phyloP scores from a whole-genome alignment of 208 protist genomes.

The Phytomonas sp. region DNA sequence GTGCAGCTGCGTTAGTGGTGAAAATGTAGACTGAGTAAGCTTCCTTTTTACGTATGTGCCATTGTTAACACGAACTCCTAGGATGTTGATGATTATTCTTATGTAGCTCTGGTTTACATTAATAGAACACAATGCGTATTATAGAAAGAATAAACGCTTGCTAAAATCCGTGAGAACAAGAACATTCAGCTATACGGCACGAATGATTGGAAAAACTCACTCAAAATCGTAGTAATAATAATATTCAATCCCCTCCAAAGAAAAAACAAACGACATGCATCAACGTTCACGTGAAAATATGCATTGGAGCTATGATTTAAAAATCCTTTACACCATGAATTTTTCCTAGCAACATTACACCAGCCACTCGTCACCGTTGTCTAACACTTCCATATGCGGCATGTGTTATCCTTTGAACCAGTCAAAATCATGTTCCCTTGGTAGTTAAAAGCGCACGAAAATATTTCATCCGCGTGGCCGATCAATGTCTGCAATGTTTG shows the following conservation, averaged over 20 bases:
- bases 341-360: not conserved
- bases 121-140: not conserved
- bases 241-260: not conserved
- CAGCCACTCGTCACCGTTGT: not conserved
- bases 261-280: not conserved
- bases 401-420: constrained; percentile 96
- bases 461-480: constrained; percentile 95
- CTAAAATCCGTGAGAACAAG: not conserved
- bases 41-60: not conserved
- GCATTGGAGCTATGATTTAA: not conserved
- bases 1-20: not conserved
- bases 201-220: not conserved
- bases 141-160: not conserved
- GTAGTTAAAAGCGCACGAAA: constrained; percentile 95
- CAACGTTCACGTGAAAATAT: not conserved
- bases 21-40: not conserved
- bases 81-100: not conserved
- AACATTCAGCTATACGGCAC: not conserved
- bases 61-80: not conserved
- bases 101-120: not conserved
- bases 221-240: not conserved
- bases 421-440: constrained; percentile 94
- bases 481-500: constrained; percentile 85
- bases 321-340: not conserved
- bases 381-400: constrained; percentile 91